Evolutionary conservation across 169 alveolate genomes (phyloP).

Genomic region (Plasmodium billcollinsi): DNA sequence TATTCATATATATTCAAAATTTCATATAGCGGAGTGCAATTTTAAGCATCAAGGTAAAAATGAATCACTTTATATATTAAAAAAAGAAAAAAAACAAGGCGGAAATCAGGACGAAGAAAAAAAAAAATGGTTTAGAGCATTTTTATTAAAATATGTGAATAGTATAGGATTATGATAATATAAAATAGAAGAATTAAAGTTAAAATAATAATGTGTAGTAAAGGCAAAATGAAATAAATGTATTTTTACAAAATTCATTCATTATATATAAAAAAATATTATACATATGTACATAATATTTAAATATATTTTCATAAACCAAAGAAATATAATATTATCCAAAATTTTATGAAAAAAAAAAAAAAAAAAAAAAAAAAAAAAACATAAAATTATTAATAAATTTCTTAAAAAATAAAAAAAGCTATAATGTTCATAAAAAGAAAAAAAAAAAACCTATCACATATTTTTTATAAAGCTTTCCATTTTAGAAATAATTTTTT

Average conservation of each 20-base stretch:
- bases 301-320: no score
- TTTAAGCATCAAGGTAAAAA: conserved; percentile 5
- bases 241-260: no score
- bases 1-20: conserved; percentile 11
- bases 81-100: conserved; percentile 16
- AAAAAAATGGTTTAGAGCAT: conserved; percentile 16
- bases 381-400: no score
- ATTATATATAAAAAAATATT: no score
- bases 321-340: no score
- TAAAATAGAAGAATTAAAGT: conserved; percentile 6
- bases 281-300: no score
- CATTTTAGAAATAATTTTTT: no score
- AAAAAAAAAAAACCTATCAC: no score
- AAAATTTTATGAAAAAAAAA: no score
- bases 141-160: conserved; percentile 30
- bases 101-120: not conserved
- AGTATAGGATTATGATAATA: conserved; percentile 17
- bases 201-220: not conserved
- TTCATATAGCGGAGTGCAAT: conserved; percentile 37
- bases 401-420: conserved; percentile 3
- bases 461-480: no score
- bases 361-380: no score
- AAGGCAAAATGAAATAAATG: not conserved
- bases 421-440: not conserved
- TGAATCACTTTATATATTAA: conserved; percentile 15